Conservation (phyloP, 83 land plant species). For the Isoetes engelmannii region DNA sequence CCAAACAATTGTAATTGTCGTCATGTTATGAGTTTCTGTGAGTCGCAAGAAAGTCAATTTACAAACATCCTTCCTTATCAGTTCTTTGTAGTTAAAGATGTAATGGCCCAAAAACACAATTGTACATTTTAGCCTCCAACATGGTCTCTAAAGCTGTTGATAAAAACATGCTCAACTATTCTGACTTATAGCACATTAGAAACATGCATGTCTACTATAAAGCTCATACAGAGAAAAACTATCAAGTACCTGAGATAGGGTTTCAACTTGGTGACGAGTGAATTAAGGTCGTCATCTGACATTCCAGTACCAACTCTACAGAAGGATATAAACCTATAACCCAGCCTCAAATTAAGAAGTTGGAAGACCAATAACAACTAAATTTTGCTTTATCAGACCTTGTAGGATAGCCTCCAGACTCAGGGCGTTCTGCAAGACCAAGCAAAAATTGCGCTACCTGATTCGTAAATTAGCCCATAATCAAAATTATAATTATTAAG, state of each 20-base stretch:
- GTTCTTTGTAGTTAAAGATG: too few species aligned
- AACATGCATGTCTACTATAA: too few species aligned
- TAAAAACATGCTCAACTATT: too few species aligned
- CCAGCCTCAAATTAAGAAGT: background rate
- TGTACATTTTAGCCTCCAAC: too few species aligned
- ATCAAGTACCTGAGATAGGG: constrained; percentile 67
- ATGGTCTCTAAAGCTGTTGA: too few species aligned
- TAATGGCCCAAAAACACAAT: too few species aligned
- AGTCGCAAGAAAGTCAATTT: too few species aligned
- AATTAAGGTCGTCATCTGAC: constrained; percentile 73
- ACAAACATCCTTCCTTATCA: too few species aligned
- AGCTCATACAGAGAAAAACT: too few species aligned
- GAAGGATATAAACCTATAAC: constrained; percentile 75
- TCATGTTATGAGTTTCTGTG: too few species aligned
- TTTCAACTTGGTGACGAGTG: constrained; percentile 64
- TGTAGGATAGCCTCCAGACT: constrained; percentile 60
- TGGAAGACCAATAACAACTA: background rate
- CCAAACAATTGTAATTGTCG: too few species aligned
- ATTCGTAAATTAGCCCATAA: background rate
- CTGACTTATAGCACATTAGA: too few species aligned
- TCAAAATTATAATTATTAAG: background rate
- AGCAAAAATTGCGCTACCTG: constrained; percentile 94
- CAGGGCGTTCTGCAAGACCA: constrained; percentile 70
- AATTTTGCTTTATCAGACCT: constrained; percentile 24
- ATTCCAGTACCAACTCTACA: constrained; percentile 95